Evolutionary conservation across 257 asterid genomes (phyloP).

Genomic region (Leonotis leonurus): DNA sequence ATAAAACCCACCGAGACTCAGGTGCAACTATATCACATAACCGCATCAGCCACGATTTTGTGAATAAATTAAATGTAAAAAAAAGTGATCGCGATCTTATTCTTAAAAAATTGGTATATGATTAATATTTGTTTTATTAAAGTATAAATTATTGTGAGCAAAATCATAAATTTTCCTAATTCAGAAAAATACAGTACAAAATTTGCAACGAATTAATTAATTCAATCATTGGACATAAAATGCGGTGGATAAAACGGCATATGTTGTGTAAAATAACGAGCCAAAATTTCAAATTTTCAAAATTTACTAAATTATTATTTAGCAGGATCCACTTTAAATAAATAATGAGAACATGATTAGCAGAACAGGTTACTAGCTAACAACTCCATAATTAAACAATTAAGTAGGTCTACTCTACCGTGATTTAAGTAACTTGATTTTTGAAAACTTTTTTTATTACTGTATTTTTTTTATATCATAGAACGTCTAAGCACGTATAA

Average conservation of each 20-base stretch:
- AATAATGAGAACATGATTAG: constrained; percentile 6
- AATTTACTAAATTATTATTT: background rate
- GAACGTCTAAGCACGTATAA: background rate
- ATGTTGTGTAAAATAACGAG: background rate
- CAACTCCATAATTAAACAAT: background rate
- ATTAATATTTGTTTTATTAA: no score
- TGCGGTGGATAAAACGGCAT: background rate
- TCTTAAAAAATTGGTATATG: background rate
- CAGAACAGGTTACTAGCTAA: background rate
- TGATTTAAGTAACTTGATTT: background rate
- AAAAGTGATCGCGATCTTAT: background rate
- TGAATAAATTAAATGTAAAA: background rate
- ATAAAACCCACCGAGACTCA: no score
- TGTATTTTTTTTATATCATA: background rate
- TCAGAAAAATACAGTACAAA: no score
- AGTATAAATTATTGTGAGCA: no score
- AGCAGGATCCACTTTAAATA: background rate
- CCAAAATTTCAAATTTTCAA: background rate
- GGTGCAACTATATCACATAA: no score
- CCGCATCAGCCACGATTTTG: background rate
- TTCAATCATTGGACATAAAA: no score
- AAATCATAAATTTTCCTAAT: no score
- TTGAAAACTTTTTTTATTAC: background rate
- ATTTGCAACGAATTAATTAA: no score
- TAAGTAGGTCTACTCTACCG: background rate